A percentile compares a stretch with the other conserved stretches of the same genome.
phyloP scores from a whole-genome alignment of 441 rosid species.

The Populus hybrid region DNA sequence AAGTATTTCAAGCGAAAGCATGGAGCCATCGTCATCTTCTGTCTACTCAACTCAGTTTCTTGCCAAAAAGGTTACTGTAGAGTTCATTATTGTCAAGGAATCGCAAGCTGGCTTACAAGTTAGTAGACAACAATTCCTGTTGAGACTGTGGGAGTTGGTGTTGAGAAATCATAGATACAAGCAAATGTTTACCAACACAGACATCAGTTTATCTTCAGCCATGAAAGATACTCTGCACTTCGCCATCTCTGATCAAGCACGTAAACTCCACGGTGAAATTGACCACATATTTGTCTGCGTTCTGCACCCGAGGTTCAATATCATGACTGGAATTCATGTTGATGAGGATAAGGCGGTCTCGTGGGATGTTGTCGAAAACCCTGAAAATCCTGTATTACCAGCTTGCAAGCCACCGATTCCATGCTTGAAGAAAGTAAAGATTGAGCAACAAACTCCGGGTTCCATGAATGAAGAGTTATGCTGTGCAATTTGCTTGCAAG shows the following conservation, averaged over 20 bases:
- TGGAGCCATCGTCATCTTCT: not conserved
- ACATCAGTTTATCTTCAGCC: not conserved
- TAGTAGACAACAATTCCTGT: not conserved
- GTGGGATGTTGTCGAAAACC: not conserved
- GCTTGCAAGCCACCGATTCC: slow-evolving; percentile 5
- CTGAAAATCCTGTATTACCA: not conserved
- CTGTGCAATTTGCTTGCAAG: not conserved
- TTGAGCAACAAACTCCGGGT: not conserved
- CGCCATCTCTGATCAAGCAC: not conserved
- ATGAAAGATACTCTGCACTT: not conserved
- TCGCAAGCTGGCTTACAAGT: not conserved
- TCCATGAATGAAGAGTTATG: not conserved
- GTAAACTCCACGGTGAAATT: not conserved
- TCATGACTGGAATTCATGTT: not conserved
- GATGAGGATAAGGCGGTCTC: not conserved
- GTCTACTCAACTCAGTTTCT: not conserved
- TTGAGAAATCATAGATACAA: not conserved
- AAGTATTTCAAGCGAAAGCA: not conserved
- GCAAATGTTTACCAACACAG: not conserved
- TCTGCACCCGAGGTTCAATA: not conserved
- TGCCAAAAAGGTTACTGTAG: not conserved
- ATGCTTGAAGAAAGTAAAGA: not conserved
- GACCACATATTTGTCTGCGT: not conserved
- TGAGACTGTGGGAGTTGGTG: not conserved
- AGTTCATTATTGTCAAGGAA: not conserved